Evolutionary conservation across 2,329 filamentous ascomycete species (phyloP), one percentile per base, ranked within the genome.

Genomic region (Colletotrichum sp.): DNA sequence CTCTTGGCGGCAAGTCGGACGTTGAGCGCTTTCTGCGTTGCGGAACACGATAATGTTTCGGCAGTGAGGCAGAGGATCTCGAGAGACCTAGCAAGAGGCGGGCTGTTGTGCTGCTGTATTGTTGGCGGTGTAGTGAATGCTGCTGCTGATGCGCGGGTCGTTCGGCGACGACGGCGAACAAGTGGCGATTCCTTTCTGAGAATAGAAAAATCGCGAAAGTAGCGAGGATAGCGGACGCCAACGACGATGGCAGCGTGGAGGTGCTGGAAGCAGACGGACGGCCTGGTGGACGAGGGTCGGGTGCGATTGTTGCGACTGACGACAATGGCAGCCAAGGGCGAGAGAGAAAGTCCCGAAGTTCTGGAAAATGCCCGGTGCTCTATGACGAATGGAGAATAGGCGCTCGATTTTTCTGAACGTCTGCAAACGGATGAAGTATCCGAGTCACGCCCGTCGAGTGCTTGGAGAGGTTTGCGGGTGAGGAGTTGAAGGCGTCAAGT

Each of bases 401-500:
- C 26, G 57, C 24, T 55, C 59, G 44, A 52, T 26, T 68, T 73
- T 73, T 22, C 44, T 64, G 64, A 60, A 73, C 44, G 60, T 62
- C 75, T 76, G 75, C 75, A 76, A 76, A 70, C 75, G 75, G 75
- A 75, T 24, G n/a, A 24, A 39, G 48, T 32, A 55, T 30, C 48
- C 66, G 60, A 66, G 75, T 71, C 75, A 62, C 64, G 60, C 16
- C 30, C 30, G 65, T 65, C 71, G 70, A 68, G 73, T 44, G 48
- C 30, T 75, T 57, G 16, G 48, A 36, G 36, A 62, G 30, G 59
- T 67, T 52, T 71, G 71, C 64, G 62, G 59, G 34, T 71, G 66
- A 75, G 48, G 60, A 65, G 71, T 48, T 75, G 71, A 76, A 36
- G 71, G 71, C 71, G 75, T 76, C 75, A 76, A 71, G 63, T 75